These are phyloP conservation scores for Cardiospermum halicacabum DNA, from an alignment of 345 rosid genomes.

Conservation along the genomic window DNA sequence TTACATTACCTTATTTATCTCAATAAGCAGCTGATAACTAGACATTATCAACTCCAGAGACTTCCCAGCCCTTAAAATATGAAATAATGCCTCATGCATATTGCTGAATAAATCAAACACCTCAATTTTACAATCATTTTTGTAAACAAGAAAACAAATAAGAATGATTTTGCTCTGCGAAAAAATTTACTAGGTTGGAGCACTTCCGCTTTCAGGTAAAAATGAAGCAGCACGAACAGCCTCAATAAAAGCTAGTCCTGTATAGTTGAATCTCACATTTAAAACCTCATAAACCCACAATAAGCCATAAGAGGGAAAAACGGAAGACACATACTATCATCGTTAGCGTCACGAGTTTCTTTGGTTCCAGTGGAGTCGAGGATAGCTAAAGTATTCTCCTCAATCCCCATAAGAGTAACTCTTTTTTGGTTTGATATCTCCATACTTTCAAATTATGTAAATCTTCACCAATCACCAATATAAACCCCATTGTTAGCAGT, in stretches of 20 bases:
- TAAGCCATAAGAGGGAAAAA: neutral
- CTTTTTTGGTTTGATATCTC: conserved; percentile 10
- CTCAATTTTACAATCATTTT: neutral
- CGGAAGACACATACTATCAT: conserved; percentile 40
- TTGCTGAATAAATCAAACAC: conserved; percentile 37
- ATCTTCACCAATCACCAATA: neutral
- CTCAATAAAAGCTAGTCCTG: conserved; percentile 70
- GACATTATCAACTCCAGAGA: conserved; percentile 59
- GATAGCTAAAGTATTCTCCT: conserved; percentile 69
- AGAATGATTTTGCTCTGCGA: neutral
- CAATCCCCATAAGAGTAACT: conserved; percentile 36
- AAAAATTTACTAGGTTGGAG: conserved; percentile 52
- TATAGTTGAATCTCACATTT: neutral
- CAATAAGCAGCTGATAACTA: conserved; percentile 69
- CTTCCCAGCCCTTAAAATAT: conserved; percentile 53
- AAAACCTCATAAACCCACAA: neutral
- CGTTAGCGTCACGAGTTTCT: conserved; percentile 53
- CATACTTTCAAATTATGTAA: neutral
- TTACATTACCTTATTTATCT: conserved; percentile 53
- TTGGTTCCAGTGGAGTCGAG: conserved; percentile 48
- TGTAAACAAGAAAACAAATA: neutral
- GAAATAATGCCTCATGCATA: conserved; percentile 66
- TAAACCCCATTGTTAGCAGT: neutral
- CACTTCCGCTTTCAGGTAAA: conserved; percentile 38
- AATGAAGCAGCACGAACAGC: conserved; percentile 68